These are phyloP conservation scores for Leishmania guyanensis DNA, from an alignment of 208 protist species.

Conservation along the genomic window DNA sequence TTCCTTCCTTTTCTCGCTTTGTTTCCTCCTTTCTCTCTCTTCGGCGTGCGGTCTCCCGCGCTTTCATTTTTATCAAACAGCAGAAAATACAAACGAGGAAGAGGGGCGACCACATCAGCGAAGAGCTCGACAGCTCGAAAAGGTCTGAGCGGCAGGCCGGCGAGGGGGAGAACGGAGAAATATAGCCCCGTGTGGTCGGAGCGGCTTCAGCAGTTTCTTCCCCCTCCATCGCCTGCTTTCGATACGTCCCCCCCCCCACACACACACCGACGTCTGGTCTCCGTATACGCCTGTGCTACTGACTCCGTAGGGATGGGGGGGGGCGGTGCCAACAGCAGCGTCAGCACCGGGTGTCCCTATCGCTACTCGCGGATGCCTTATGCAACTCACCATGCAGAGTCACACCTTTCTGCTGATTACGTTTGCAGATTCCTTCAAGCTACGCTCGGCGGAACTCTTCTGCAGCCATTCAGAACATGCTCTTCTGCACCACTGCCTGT, in stretches of 20 bases:
- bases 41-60: neutral
- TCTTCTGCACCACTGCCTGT: neutral
- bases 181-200: neutral
- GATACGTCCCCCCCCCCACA: neutral
- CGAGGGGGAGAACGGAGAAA: neutral
- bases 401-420: neutral
- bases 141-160: neutral
- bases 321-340: neutral
- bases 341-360: neutral
- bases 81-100: neutral
- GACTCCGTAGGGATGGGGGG: neutral
- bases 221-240: neutral
- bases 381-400: neutral
- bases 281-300: neutral
- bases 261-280: neutral
- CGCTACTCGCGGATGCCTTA: neutral
- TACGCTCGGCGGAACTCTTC: neutral
- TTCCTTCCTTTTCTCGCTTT: slow-evolving; percentile 18
- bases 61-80: slow-evolving; percentile 12
- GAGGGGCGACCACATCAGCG: neutral
- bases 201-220: neutral
- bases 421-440: neutral
- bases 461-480: neutral
- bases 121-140: neutral
- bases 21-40: neutral